Evolutionary conservation across 257 asterid species (phyloP), one percentile per base, ranked within the genome.

Genomic region (Knoxia roxburghii): DNA sequence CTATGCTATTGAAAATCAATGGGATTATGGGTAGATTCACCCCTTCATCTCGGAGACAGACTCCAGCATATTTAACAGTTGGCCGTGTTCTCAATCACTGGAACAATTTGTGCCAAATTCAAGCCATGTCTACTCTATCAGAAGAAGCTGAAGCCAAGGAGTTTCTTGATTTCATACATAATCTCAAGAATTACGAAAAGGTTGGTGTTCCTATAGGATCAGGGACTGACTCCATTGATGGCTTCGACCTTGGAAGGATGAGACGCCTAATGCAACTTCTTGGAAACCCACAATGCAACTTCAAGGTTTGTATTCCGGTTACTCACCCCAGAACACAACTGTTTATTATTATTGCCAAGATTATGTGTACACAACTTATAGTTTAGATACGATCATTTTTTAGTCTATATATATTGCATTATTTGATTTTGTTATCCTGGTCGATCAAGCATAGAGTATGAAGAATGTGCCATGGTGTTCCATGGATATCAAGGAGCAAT

Each of bases 181-280:
- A 75, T 13, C 96, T 94, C 52, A 90, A 87, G 14, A 90, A 94
- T 77, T 88, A 85, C 77, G 97, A 93, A 77, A 90, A 90, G 54
- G 55, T 70, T 51, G 99, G 97, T 29, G 95, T 93, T 26, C 97
- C 99, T 0, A 84, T 68, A 72, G 96, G 84, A 14, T 95, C 96
- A 9, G 99, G 97, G 17, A 90, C 95, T 7, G 96, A 94, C 73
- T 80, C 96, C 27, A 79, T 50, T 13, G 89, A 84, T 26, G 99
- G 97, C 7, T 93, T 93, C 70, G 99, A 93, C 78, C 80, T 93
- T 13, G 95, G 90, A 68, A 77, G 97, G 83, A 90, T 93, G 99
- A 82, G 78, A 65, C 81, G 88, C 40, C 69, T 93, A 61, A 71
- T 93, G 95, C 84, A 79, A 37, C 78, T 69, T 37, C 77, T 93